A percentile compares a stretch with the other conserved stretches of the same genome.
Evolutionary conservation across 257 asterid genomes (phyloP).

Genomic region (Parsonsia alboflavescens): DNA sequence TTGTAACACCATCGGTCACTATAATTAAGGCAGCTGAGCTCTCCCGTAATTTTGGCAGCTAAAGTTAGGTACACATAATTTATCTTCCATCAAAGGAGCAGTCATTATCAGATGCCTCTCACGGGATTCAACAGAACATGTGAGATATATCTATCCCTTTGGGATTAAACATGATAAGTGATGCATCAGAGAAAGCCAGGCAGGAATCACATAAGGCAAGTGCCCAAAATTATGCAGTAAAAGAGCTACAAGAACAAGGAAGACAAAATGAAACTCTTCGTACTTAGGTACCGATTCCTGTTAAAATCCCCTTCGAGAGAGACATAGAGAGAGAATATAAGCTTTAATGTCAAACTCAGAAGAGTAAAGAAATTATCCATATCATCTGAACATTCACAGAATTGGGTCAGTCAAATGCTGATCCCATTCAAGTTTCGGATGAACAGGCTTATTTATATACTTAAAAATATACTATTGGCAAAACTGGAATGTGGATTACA

Average conservation of each 20-base stretch:
- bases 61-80: not conserved
- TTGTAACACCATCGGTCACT: not conserved
- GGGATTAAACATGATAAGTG: not conserved
- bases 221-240: not conserved
- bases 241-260: no score
- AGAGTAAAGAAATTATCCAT: not conserved
- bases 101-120: not conserved
- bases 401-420: not conserved
- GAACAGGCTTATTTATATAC: not conserved
- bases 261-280: not conserved
- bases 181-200: not conserved
- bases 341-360: not conserved
- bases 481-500: constrained; percentile 1
- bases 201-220: not conserved
- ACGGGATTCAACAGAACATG: not conserved
- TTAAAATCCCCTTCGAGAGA: not conserved
- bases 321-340: not conserved
- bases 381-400: not conserved
- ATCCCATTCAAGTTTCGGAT: not conserved
- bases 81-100: not conserved
- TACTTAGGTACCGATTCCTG: not conserved
- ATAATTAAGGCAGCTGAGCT: not conserved
- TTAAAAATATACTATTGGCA: not conserved
- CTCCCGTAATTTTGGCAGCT: not conserved
- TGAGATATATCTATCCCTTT: not conserved